Evolutionary conservation across 352 stramenopile genomes (phyloP).

Genomic region (Globisporangium barbulae): DNA sequence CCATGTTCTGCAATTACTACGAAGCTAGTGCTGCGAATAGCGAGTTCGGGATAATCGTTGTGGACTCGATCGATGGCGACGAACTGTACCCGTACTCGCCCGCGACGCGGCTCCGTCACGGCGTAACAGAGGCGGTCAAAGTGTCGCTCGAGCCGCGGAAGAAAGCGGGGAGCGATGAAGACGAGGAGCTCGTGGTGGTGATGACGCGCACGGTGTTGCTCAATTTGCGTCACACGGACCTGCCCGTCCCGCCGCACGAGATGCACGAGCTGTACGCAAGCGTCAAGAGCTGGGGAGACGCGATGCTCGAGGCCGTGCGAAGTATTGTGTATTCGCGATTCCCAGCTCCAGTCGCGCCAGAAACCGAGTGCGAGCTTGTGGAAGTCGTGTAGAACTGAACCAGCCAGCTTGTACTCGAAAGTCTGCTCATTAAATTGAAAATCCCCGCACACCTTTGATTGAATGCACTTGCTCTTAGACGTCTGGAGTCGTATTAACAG

Average conservation of each 20-base stretch:
- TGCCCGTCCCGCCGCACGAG: not conserved
- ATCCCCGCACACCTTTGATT: too few relatives aligned
- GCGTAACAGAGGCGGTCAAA: not conserved
- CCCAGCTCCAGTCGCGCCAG: too few relatives aligned
- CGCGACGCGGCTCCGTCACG: not conserved
- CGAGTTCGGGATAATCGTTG: constrained; percentile 4
- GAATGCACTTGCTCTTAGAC: not conserved
- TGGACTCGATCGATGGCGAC: constrained; percentile 5
- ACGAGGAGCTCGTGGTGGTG: constrained; percentile 1
- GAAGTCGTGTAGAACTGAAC: not conserved
- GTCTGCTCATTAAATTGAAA: too few relatives aligned
- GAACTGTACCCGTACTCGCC: constrained; percentile 9
- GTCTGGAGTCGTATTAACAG: not conserved
- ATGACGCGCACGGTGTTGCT: not conserved
- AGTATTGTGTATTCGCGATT: not conserved
- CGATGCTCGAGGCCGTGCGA: not conserved
- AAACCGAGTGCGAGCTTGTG: not conserved
- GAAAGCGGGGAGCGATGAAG: not conserved
- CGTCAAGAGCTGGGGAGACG: constrained; percentile 3
- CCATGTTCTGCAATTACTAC: constrained; percentile 8
- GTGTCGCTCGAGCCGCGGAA: not conserved
- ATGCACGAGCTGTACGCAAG: not conserved
- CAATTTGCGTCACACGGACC: not conserved
- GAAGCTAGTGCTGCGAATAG: not conserved
- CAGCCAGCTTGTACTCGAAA: too few relatives aligned